These are phyloP conservation scores for Amborella trichopoda DNA, from an alignment of 164 flowering plant species.

Conservation along the genomic window DNA sequence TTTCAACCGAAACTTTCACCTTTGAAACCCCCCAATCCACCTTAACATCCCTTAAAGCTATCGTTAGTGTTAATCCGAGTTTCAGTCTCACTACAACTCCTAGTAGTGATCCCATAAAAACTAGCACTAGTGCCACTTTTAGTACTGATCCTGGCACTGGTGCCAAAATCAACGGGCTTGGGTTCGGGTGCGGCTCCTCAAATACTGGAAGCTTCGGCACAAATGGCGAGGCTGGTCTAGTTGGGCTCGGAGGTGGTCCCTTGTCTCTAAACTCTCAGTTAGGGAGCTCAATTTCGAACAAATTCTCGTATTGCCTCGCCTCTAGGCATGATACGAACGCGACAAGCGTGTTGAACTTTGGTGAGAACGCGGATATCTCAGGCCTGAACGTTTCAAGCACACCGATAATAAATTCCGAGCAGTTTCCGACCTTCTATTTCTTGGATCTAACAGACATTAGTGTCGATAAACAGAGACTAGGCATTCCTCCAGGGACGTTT, in stretches of 20 bases:
- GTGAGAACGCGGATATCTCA: conserved; percentile 15
- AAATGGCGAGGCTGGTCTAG: too few species aligned
- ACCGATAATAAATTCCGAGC: conserved; percentile 8
- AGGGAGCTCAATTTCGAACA: too few species aligned
- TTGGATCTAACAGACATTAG: too few species aligned
- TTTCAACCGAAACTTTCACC: conserved; percentile 12
- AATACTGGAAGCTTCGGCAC: conserved; percentile 12
- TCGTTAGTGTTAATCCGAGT: conserved; percentile 86
- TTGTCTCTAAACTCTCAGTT: too few species aligned
- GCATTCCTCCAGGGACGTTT: too few species aligned
- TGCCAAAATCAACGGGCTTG: conserved; percentile 2
- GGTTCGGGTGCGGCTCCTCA: conserved; percentile 15
- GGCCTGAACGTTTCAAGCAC: conserved; percentile 18
- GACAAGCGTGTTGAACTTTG: conserved; percentile 25
- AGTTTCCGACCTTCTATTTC: too few species aligned
- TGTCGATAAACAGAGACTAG: too few species aligned
- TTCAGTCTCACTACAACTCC: conserved; percentile 66
- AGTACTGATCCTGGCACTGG: conserved; percentile 11
- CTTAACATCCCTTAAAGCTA: background rate
- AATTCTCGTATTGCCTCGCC: too few species aligned
- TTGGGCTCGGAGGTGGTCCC: too few species aligned
- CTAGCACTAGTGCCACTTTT: conserved; percentile 2
- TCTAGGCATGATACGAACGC: too few species aligned
- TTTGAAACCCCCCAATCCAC: conserved; percentile 1
- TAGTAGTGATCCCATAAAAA: conserved; percentile 14